Evolutionary conservation across 1,139 yeast genomes (phyloP).

Genomic region (Saccharomyces hybrid): DNA sequence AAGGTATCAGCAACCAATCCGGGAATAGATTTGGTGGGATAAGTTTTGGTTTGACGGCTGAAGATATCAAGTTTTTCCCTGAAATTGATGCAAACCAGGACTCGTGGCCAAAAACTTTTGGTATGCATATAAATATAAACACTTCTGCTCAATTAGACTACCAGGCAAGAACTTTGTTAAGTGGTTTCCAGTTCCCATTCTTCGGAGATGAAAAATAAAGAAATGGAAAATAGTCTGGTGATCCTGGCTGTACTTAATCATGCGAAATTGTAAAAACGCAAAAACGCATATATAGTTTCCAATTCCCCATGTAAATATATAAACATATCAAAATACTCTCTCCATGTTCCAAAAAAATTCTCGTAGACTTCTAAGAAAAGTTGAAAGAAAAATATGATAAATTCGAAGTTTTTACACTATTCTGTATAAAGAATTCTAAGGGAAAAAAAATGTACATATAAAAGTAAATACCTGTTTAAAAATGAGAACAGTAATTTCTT

Average conservation of each 20-base stretch:
- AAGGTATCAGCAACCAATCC: conserved; percentile 63
- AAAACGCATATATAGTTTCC: conserved; percentile 16
- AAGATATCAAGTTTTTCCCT: conserved; percentile 77
- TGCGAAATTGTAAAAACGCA: conserved; percentile 40
- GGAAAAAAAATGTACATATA: conserved; percentile 2
- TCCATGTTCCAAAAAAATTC: background rate
- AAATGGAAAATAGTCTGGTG: background rate
- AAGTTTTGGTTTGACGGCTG: conserved; percentile 73
- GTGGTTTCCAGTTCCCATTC: conserved; percentile 81
- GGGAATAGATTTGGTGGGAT: conserved; percentile 87
- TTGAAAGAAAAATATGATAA: background rate
- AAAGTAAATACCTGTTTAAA: conserved; percentile 3
- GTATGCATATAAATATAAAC: conserved; percentile 76
- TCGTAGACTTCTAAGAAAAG: background rate
- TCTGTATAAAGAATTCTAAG: background rate
- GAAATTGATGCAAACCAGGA: conserved; percentile 90
- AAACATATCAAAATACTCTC: conserved; percentile 1
- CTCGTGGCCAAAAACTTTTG: conserved; percentile 79
- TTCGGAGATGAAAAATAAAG: background rate
- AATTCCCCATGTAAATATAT: conserved; percentile 9
- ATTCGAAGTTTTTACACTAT: background rate
- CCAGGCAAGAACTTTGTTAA: conserved; percentile 81
- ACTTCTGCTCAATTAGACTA: conserved; percentile 87
- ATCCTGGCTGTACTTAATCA: background rate
- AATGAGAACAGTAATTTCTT: background rate